phyloP scores from a whole-genome alignment of 805 yeast species.

The Candida fluviatilis region DNA sequence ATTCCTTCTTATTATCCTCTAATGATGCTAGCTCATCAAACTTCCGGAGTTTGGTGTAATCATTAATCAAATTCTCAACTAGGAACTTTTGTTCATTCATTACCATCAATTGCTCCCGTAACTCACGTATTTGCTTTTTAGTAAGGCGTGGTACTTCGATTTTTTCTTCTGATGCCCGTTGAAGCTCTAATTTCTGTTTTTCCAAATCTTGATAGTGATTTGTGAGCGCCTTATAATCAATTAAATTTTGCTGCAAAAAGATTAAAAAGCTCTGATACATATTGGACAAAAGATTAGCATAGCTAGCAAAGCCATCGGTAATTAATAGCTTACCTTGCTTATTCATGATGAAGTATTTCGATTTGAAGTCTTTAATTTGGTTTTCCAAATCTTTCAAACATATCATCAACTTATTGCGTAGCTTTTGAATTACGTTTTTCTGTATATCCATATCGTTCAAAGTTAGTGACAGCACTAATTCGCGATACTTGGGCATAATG shows the following conservation, averaged over 20 bases:
- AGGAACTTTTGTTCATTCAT: slow-evolving; percentile 78
- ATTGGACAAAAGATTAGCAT: slow-evolving; percentile 40
- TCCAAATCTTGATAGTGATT: slow-evolving; percentile 32
- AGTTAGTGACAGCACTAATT: slow-evolving; percentile 5
- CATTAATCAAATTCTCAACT: slow-evolving; percentile 59
- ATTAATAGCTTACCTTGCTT: slow-evolving; percentile 10
- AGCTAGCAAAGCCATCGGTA: slow-evolving; percentile 8
- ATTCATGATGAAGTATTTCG: slow-evolving; percentile 11
- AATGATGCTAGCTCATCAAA: slow-evolving; percentile 73
- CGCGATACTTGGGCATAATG: slow-evolving; percentile 20
- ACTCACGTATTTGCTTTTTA: slow-evolving; percentile 50
- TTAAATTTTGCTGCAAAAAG: slow-evolving; percentile 64
- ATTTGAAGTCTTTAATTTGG: slow-evolving; percentile 19
- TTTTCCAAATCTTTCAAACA: slow-evolving; percentile 31
- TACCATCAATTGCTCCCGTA: slow-evolving; percentile 78
- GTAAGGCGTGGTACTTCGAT: slow-evolving; percentile 29
- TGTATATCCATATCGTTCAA: slow-evolving; percentile 10
- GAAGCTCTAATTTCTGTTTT: slow-evolving; percentile 13
- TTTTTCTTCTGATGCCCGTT: slow-evolving; percentile 1
- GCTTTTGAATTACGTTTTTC: slow-evolving; percentile 13
- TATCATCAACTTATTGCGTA: slow-evolving; percentile 19
- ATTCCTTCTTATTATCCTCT: slow-evolving; percentile 53
- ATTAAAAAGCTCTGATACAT: slow-evolving; percentile 53
- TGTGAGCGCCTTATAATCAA: slow-evolving; percentile 61
- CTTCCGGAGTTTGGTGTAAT: slow-evolving; percentile 59